A percentile compares a stretch with the other conserved stretches of the same genome.
phyloP scores from a whole-genome alignment of 352 stramenopile species.

The Globisporangium heterothallicum region DNA sequence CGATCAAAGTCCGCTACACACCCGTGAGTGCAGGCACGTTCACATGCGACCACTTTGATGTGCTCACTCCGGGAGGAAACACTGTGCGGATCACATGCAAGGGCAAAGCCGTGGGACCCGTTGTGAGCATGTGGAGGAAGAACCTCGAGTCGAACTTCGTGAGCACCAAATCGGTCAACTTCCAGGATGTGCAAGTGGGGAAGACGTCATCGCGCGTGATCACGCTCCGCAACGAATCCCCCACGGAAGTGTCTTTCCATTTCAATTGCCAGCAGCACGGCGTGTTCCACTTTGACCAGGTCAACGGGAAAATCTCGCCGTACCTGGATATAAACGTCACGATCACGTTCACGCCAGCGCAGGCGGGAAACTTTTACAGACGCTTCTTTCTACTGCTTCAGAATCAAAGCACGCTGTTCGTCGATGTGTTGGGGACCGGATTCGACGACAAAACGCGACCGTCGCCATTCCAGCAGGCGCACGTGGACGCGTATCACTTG shows the following conservation, averaged over 20 bases:
- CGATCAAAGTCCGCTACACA: constrained; percentile 74
- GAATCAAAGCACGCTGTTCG: constrained; percentile 77
- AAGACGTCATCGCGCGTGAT: constrained; percentile 59
- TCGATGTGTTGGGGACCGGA: constrained; percentile 88
- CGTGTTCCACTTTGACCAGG: constrained; percentile 83
- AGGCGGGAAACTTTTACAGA: constrained; percentile 89
- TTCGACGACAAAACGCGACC: constrained; percentile 87
- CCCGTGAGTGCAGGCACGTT: constrained; percentile 82
- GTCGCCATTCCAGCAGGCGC: constrained; percentile 87
- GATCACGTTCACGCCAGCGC: constrained; percentile 74
- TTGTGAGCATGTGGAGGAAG: constrained; percentile 80
- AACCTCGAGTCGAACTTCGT: constrained; percentile 70
- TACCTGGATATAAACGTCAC: constrained; percentile 76
- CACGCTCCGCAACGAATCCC: constrained; percentile 78
- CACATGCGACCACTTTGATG: constrained; percentile 88
- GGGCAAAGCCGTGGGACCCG: constrained; percentile 50
- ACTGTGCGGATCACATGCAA: constrained; percentile 69
- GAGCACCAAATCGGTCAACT: constrained; percentile 79
- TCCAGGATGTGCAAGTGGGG: constrained; percentile 80
- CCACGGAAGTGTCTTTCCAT: constrained; percentile 67
- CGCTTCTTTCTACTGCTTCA: constrained; percentile 83
- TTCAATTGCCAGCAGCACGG: constrained; percentile 68
- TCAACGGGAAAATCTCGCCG: constrained; percentile 74
- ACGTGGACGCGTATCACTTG: constrained; percentile 84
- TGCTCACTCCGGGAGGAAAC: constrained; percentile 87